Base-by-base conservation (phyloP, 345 rosid genomes). In the Anacardium occidentale region DNA sequence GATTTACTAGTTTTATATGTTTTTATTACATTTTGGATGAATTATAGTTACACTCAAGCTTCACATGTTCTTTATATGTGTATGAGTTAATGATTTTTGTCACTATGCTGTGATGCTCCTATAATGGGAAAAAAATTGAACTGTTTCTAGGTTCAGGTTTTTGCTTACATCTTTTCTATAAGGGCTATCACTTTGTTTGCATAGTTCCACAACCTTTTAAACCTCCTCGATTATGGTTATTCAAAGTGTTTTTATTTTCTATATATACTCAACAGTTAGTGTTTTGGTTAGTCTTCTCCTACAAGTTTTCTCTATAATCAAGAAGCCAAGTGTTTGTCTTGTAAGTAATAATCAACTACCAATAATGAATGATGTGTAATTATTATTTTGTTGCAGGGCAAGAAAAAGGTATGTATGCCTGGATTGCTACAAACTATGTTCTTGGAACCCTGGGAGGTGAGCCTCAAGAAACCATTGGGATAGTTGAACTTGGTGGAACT, bases 391-490 rank as follows among this genome's bases (percentile, higher is more conserved):
- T 51, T 69, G 62, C 77, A 82, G 85, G 80, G 22, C 71, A 78
- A 64, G 88, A 84, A 45, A 76, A 71, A 57, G 85, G 84, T 24
- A 70, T 77, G 47, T 80, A 75, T 71, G 69, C 79, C 57, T 84
- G 88, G 88, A 70, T 82, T 29, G 88, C 88, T 14, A 77, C 79
- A 32, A 84, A 84, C 69, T 82, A 84, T 76, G 74, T 61, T 71
- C 79, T 82, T 73, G 88, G 88, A 58, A 78, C 69, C 55, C 61
- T 84, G 80, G 85, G 82, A 74, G 77, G 76, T 44, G 78, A 80
- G 65, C 79, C 88, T 52, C 51, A 61, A 22, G 74, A 76, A 64
- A 84, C 85, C 29, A 69, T 73, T 12, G 88, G 88, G 77, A 37
- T 80, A 48, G 75, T 84, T 48, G 77, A 82, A 78, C 83, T 84